Evolutionary conservation across 1,284 basidiomycete genomes (phyloP).

Genomic region (Hypsizygus ulmarius): DNA sequence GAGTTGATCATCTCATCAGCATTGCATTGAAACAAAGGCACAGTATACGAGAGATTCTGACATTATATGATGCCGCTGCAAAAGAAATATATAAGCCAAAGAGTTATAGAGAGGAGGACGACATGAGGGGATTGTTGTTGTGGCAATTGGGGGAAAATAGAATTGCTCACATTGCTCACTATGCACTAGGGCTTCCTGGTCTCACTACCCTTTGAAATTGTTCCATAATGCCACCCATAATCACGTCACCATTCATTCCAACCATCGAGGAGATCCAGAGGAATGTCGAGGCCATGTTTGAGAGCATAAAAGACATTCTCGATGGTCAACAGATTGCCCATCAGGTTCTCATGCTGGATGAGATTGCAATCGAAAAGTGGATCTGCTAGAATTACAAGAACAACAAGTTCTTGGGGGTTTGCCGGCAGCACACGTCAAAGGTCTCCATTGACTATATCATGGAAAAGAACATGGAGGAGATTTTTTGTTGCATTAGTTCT

Average conservation of each 20-base stretch:
- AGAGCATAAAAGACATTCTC: slow-evolving; percentile 15
- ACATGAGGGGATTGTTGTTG: slow-evolving; percentile 6
- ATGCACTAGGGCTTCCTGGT: background rate
- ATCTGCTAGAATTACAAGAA: slow-evolving; percentile 23
- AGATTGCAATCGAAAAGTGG: slow-evolving; percentile 24
- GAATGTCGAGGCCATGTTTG: slow-evolving; percentile 21
- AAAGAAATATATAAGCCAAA: slow-evolving; percentile 17
- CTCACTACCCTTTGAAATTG: slow-evolving; percentile 1
- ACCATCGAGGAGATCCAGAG: slow-evolving; percentile 15
- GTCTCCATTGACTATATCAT: slow-evolving; percentile 22
- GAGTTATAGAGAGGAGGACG: slow-evolving; percentile 10
- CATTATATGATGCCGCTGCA: slow-evolving; percentile 14
- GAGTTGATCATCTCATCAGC: slow-evolving; percentile 19
- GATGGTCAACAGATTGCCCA: slow-evolving; percentile 14
- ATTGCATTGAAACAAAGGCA: slow-evolving; percentile 14
- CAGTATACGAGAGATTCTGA: slow-evolving; percentile 16
- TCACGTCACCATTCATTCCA: slow-evolving; percentile 20
- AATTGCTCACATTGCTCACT: slow-evolving; percentile 6
- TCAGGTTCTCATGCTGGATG: slow-evolving; percentile 27
- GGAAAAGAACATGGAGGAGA: slow-evolving; percentile 19
- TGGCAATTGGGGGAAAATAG: slow-evolving; percentile 8
- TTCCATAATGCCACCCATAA: slow-evolving; percentile 15
- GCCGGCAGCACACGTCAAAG: slow-evolving; percentile 22
- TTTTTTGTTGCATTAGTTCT: slow-evolving; percentile 9
- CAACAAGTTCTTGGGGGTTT: slow-evolving; percentile 27